Conservation (phyloP, 768 basidiomycete species). For the Leccinum boreale region DNA sequence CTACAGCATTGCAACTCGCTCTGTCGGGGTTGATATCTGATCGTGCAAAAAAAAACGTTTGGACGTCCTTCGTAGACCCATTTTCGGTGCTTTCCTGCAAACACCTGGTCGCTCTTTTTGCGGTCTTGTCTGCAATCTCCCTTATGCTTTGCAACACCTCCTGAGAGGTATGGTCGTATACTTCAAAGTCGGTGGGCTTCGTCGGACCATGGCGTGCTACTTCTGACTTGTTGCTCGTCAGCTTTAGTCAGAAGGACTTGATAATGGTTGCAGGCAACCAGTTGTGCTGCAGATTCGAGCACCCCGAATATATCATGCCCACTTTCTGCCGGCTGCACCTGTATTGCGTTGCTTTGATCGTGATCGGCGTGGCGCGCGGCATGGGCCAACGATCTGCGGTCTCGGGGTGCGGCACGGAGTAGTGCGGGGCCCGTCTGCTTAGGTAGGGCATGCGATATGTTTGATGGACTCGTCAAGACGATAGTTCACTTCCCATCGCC, state of each 20-base stretch:
- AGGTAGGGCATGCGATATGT: no score
- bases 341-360: neutral
- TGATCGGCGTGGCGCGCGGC: no score
- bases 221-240: neutral
- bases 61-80: neutral
- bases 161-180: neutral
- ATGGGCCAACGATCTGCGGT: no score
- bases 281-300: neutral
- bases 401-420: no score
- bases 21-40: neutral
- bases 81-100: neutral
- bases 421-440: no score
- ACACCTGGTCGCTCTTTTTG: neutral
- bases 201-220: neutral
- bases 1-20: neutral
- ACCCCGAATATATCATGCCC: neutral
- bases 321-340: no score
- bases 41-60: neutral
- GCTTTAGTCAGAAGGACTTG: neutral
- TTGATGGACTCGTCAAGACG: no score
- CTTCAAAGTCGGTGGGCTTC: neutral
- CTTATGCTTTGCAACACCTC: neutral
- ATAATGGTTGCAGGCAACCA: neutral
- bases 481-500: no score
- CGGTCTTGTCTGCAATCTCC: neutral